A percentile compares a stretch with the other conserved stretches of the same genome.
phyloP scores from a whole-genome alignment of 208 protist species.

The Leishmania guyanensis region DNA sequence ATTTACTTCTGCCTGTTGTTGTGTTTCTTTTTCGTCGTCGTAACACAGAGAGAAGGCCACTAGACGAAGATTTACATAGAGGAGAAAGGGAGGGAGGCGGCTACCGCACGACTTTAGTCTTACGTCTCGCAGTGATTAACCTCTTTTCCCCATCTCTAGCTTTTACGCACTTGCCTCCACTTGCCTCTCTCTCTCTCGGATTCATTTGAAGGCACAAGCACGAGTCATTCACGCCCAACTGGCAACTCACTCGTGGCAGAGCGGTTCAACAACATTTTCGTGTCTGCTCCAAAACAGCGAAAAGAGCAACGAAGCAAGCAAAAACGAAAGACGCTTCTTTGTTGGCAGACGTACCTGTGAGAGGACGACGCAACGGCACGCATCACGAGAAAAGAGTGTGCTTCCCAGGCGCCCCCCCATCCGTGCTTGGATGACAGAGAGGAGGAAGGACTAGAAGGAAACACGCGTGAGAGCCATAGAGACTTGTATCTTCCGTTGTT shows the following conservation, averaged over 20 bases:
- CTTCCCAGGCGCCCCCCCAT: not conserved
- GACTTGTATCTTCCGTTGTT: not conserved
- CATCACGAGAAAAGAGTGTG: not conserved
- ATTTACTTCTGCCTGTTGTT: not conserved
- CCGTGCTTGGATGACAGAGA: not conserved
- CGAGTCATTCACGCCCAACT: not conserved
- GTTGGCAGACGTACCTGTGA: not conserved
- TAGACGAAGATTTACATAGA: not conserved
- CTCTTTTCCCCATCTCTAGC: not conserved
- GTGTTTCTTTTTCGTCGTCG: not conserved
- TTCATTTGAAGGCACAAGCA: not conserved
- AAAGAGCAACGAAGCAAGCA: not conserved
- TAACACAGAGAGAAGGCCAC: not conserved
- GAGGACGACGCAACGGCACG: not conserved
- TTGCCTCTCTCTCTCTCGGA: not conserved
- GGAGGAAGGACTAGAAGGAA: not conserved
- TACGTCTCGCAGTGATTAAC: not conserved
- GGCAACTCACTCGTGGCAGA: not conserved
- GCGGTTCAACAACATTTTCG: not conserved
- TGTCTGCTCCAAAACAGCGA: not conserved
- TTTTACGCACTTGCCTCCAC: not conserved
- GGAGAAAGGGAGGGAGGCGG: not conserved
- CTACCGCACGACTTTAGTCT: not conserved
- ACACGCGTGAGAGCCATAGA: slow-evolving; percentile 1
- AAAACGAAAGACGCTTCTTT: not conserved